These are phyloP conservation scores for Nemania bipapillata DNA, from an alignment of 2,329 filamentous ascomycete species.

Conservation along the genomic window DNA sequence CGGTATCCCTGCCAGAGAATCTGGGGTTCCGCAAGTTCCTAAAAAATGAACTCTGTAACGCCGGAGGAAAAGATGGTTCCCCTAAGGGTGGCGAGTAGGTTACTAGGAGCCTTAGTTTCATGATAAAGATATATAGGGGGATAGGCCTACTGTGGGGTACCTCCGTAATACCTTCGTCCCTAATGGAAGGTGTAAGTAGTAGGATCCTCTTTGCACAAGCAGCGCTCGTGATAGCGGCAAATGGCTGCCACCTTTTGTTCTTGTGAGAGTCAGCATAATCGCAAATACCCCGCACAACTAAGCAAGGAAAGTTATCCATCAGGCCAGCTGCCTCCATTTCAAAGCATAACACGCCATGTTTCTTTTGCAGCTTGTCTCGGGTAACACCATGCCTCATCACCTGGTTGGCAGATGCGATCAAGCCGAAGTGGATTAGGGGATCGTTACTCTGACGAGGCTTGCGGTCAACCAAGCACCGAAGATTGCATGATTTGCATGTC, in stretches of 20 bases:
- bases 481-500: slow-evolving; percentile 11
- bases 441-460: neutral
- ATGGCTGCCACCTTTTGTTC: slow-evolving; percentile 27
- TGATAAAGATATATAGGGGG: too few relatives aligned
- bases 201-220: slow-evolving; percentile 25
- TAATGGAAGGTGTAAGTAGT: too few relatives aligned
- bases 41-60: too few relatives aligned
- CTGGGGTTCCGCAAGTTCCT: neutral
- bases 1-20: neutral
- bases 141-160: too few relatives aligned
- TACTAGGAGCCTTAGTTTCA: too few relatives aligned
- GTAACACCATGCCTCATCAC: slow-evolving; percentile 26
- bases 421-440: slow-evolving; percentile 35
- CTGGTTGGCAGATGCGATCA: slow-evolving; percentile 37
- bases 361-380: slow-evolving; percentile 16
- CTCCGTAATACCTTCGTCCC: too few relatives aligned
- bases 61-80: too few relatives aligned
- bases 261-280: slow-evolving; percentile 35
- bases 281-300: slow-evolving; percentile 29
- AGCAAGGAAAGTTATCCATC: slow-evolving; percentile 23
- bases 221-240: slow-evolving; percentile 19
- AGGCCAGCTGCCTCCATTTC: slow-evolving; percentile 35
- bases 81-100: too few relatives aligned
- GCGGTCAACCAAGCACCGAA: neutral
- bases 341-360: slow-evolving; percentile 30